A percentile compares a stretch with the other conserved stretches of the same genome.
These are phyloP conservation scores for Diddensiella transvaalensis DNA, from an alignment of 805 yeast species.

Conservation along the genomic window DNA sequence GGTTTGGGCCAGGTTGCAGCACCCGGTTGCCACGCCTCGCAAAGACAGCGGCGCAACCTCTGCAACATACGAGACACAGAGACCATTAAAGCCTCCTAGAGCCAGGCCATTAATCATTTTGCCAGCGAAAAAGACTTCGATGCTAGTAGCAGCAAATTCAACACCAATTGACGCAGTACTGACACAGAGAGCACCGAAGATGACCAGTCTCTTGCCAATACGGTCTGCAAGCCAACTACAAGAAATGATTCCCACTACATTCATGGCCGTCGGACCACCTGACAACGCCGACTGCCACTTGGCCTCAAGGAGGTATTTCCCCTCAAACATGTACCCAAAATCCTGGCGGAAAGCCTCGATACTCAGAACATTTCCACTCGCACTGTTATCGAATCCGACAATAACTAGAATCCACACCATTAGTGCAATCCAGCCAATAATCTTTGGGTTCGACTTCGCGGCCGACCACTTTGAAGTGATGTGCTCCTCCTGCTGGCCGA, in stretches of 20 bases:
- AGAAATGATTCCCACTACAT: constrained; percentile 10
- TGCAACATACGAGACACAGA: constrained; percentile 15
- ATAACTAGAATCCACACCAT: constrained; percentile 15
- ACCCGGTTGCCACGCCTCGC: constrained; percentile 8
- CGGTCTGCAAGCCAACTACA: constrained; percentile 13
- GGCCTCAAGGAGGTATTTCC: constrained; percentile 10
- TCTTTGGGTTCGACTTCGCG: constrained; percentile 10
- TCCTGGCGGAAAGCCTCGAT: constrained; percentile 11
- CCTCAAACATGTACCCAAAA: constrained; percentile 13
- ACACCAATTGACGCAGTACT: constrained; percentile 14
- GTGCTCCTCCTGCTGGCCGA: constrained; percentile 5
- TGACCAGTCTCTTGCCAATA: constrained; percentile 11
- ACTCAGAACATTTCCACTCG: constrained; percentile 14
- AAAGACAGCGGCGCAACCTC: constrained; percentile 12
- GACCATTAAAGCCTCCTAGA: constrained; percentile 11
- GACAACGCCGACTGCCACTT: constrained; percentile 19
- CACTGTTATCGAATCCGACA: constrained; percentile 16
- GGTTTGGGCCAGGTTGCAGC: constrained; percentile 7
- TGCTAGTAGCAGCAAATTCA: constrained; percentile 13
- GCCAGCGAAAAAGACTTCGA: constrained; percentile 16
- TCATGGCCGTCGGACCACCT: constrained; percentile 16
- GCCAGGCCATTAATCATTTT: constrained; percentile 17
- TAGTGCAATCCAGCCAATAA: constrained; percentile 9
- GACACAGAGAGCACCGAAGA: constrained; percentile 7
- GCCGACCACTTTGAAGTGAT: constrained; percentile 2